Evolutionary conservation across 371 early-diverging fungal genomes (phyloP).

Genomic region (Batkoa obscura): DNA sequence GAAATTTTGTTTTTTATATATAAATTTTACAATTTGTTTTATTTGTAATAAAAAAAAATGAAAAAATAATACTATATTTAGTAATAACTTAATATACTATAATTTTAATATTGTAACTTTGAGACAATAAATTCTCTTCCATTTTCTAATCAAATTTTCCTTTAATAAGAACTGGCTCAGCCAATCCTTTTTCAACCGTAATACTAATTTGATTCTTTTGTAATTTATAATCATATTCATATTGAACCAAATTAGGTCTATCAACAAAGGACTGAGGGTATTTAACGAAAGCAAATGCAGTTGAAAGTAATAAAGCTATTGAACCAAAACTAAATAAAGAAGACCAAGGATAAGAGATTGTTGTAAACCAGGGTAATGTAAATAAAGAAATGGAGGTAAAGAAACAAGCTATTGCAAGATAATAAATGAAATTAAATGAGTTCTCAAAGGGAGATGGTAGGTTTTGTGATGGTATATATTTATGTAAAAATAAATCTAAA

Average conservation of each 20-base stretch:
- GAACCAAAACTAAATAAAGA: background rate
- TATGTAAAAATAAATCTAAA: background rate
- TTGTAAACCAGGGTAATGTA: background rate
- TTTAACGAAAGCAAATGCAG: background rate
- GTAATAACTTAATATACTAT: too few species aligned
- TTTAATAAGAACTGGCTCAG: too few species aligned
- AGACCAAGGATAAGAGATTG: background rate
- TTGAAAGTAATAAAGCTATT: background rate
- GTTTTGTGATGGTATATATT: background rate
- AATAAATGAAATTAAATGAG: background rate
- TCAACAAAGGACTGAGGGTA: background rate
- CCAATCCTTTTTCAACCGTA: too few species aligned
- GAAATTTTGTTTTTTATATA: too few species aligned
- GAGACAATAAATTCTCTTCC: too few species aligned
- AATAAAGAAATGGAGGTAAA: background rate
- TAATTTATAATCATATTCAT: background rate
- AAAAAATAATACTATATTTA: too few species aligned
- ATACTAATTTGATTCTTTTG: too few species aligned
- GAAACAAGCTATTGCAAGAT: background rate
- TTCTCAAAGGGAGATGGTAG: background rate
- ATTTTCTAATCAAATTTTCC: too few species aligned
- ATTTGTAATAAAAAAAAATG: too few species aligned
- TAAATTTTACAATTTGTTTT: too few species aligned
- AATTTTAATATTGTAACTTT: too few species aligned
- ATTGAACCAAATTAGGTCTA: background rate